Conservation (phyloP, 2,329 filamentous ascomycete genomes). For the Botryotinia globosa region DNA sequence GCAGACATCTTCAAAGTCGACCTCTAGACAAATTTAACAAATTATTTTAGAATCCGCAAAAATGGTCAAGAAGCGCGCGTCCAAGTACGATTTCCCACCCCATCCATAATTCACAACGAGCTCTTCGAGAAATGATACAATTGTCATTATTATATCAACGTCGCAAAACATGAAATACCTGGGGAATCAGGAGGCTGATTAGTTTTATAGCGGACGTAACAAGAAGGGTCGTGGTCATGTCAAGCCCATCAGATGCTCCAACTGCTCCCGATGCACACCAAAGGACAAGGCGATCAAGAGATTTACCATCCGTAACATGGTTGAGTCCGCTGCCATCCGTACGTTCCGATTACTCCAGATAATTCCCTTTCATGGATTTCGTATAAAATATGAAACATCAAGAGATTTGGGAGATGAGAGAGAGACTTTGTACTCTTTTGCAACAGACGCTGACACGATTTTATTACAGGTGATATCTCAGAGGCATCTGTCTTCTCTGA, state of each 20-base stretch:
- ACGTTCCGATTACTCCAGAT: conserved; percentile 49
- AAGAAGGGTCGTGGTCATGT: conserved; percentile 99
- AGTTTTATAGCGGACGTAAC: conserved; percentile 78
- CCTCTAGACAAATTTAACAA: conserved; percentile 4
- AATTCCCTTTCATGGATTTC: too few species aligned
- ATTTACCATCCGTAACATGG: conserved; percentile 99
- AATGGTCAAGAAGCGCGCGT: conserved; percentile 72
- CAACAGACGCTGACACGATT: conserved; percentile 21
- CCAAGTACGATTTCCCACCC: conserved; percentile 50
- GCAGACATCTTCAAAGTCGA: background rate
- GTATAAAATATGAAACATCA: background rate
- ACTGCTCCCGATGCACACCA: conserved; percentile 66
- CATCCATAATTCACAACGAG: background rate
- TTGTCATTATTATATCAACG: background rate
- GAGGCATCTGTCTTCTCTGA: conserved; percentile 99
- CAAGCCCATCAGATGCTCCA: conserved; percentile 96
- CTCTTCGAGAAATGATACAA: conserved; percentile 21
- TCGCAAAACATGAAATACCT: background rate
- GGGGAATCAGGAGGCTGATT: conserved; percentile 9
- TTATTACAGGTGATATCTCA: conserved; percentile 88
- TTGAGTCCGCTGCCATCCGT: conserved; percentile 99
- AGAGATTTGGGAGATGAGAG: background rate
- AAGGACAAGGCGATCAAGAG: conserved; percentile 99
- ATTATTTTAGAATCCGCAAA: conserved; percentile 53
- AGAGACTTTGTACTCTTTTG: background rate